Percentiles rank a stretch among this genome's conserved stretches.
These are phyloP conservation scores for Castanea mollissima DNA, from an alignment of 306 rosid species.

Conservation along the genomic window DNA sequence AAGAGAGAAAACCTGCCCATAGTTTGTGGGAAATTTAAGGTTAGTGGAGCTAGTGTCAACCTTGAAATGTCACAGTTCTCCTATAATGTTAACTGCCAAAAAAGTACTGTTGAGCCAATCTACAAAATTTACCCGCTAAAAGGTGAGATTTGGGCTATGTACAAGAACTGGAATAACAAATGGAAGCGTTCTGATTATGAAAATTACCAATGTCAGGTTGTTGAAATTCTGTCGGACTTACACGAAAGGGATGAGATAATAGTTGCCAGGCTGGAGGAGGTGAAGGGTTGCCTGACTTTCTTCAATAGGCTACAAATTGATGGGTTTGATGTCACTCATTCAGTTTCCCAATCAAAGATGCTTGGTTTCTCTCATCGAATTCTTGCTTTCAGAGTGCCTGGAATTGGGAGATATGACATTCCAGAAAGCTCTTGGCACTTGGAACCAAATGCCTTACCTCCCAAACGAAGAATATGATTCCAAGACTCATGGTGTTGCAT, in stretches of 20 bases:
- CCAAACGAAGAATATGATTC: not conserved
- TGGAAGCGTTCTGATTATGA: slow-evolving; percentile 17
- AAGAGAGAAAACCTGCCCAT: slow-evolving; percentile 15
- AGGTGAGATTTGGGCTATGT: slow-evolving; percentile 27
- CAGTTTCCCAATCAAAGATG: not conserved
- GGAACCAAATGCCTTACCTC: slow-evolving; percentile 30
- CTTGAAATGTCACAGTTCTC: slow-evolving; percentile 4
- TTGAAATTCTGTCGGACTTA: slow-evolving; percentile 8
- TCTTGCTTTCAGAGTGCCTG: slow-evolving; percentile 26
- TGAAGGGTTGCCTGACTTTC: slow-evolving; percentile 14
- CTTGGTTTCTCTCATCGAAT: slow-evolving; percentile 29
- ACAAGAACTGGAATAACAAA: slow-evolving; percentile 7
- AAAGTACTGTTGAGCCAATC: not conserved
- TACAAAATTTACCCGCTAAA: slow-evolving; percentile 14
- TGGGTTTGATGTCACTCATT: slow-evolving; percentile 12
- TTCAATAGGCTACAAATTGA: slow-evolving; percentile 14
- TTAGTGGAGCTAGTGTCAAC: not conserved
- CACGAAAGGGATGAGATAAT: not conserved
- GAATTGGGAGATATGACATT: slow-evolving; percentile 17
- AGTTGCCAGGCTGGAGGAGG: slow-evolving; percentile 4
- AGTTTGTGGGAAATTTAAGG: slow-evolving; percentile 12
- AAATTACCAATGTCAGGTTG: not conserved
- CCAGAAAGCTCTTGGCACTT: slow-evolving; percentile 25
- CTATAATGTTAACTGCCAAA: not conserved
- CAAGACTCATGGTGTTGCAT: not conserved